Evolutionary conservation across 2,329 filamentous ascomycete genomes (phyloP), one percentile per base, ranked within the genome.

Genomic region (Emericellopsis cladophorae): DNA sequence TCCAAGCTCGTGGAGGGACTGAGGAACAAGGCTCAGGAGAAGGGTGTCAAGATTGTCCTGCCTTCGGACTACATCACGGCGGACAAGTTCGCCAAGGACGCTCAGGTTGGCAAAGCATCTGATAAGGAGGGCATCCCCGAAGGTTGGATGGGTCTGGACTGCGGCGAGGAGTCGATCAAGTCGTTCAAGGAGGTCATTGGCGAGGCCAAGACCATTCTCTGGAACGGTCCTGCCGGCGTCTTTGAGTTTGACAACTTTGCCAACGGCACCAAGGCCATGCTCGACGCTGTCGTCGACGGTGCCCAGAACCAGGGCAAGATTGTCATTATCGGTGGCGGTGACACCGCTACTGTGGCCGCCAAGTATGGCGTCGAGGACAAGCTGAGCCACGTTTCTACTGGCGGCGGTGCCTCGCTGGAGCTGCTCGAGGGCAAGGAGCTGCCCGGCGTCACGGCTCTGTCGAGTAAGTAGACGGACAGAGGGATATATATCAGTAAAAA

Each of bases 171-270:
- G 80, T 89, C 81, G 51, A 74, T 93, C 56, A 77, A 88, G 69
- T 76, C 93, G 43, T 96, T 84, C 80, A 79, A 90, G 72, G 70
- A 82, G 59, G 80, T 89, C 51, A 96, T 98, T 52, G 72, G 74
- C 50, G 80, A 90, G 56, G 79, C 90, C 49, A 80, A 95, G 76
- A 98, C 92, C 43, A 95, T 98, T 62, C 84, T 98, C 48, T 98
- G 92, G 92, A 98, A 98, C 72, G 92, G 92, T 42, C 92, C 92
- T 42, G 81, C 90, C 14, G 92, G 92, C 64, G 92, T 98, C 52
- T 98, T 98, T 56, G 92, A 98, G 76, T 84, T 96, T 58, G 86
- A 95, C 46, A 82, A 84, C 60, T 98, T 98, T 62, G 86, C 89
- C 57, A 81, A 73, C 47, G 92, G 87, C 54, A 98, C 92, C 57